phyloP scores from a whole-genome alignment of 1,284 basidiomycete species.

The Meira miltonrushii region DNA sequence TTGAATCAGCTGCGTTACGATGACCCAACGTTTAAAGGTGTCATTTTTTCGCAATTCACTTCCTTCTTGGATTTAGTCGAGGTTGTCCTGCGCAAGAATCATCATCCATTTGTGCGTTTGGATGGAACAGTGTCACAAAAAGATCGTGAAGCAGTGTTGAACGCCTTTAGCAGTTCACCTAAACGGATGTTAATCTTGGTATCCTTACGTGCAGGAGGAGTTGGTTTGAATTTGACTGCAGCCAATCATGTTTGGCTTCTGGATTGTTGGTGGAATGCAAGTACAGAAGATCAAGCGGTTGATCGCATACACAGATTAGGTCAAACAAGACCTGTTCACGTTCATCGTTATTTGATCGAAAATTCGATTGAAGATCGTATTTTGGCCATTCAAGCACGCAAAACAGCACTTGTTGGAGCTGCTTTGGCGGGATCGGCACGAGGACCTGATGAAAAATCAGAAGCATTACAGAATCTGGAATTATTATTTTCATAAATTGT shows the following conservation, averaged over 20 bases:
- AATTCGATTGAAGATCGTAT: constrained; percentile 73
- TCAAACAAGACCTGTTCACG: constrained; percentile 81
- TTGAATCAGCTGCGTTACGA: constrained; percentile 61
- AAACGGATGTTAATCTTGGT: constrained; percentile 83
- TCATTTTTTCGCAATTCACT: constrained; percentile 55
- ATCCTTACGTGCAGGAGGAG: constrained; percentile 88
- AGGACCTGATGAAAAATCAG: constrained; percentile 16
- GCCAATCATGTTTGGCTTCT: constrained; percentile 49
- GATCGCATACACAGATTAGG: constrained; percentile 69
- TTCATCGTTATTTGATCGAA: constrained; percentile 87
- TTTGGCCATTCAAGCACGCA: constrained; percentile 78
- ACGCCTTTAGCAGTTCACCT: constrained; percentile 69
- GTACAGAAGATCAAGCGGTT: constrained; percentile 65
- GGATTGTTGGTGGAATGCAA: constrained; percentile 50
- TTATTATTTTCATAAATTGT: constrained; percentile 25
- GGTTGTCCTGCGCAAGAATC: constrained; percentile 26
- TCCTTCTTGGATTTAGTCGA: constrained; percentile 52
- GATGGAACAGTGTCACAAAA: constrained; percentile 89
- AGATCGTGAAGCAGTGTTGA: constrained; percentile 69
- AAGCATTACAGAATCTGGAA: constrained; percentile 43
- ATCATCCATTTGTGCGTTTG: constrained; percentile 56
- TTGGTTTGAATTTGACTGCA: constrained; percentile 59
- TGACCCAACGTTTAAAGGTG: constrained; percentile 53
- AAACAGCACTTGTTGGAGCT: constrained; percentile 74
- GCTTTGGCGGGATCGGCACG: constrained; percentile 21